Percentiles rank a stretch among this genome's conserved stretches.
Conservation (phyloP, 208 protist genomes). For the Vickermania spadyakhi region DNA sequence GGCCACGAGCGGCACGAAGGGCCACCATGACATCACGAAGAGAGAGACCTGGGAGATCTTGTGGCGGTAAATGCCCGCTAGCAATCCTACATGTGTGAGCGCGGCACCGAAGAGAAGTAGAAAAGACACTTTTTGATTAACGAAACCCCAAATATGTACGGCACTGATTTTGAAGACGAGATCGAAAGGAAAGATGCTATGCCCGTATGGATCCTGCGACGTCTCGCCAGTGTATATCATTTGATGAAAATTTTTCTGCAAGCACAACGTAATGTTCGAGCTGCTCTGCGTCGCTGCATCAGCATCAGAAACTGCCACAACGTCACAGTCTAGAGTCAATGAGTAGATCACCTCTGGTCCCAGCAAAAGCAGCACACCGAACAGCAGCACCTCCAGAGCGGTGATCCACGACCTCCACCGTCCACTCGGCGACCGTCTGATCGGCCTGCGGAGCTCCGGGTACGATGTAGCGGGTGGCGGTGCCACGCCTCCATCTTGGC, state of each 20-base stretch:
- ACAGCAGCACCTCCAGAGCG: conserved; percentile 41
- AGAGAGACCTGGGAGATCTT: conserved; percentile 23
- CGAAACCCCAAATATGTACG: conserved; percentile 62
- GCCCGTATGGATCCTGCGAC: conserved; percentile 11
- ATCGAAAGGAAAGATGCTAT: conserved; percentile 26
- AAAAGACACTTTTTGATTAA: conserved; percentile 34
- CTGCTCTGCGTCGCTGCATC: no score
- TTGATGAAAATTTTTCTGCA: no score
- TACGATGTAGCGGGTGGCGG: neutral
- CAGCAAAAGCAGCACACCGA: conserved; percentile 57
- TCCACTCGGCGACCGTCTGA: neutral
- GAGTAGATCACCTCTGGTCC: conserved; percentile 54
- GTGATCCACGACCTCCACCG: conserved; percentile 19
- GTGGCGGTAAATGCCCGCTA: conserved; percentile 34
- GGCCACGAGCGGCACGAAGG: conserved; percentile 36
- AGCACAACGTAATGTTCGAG: no score
- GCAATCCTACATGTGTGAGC: conserved; percentile 47
- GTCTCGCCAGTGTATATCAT: no score
- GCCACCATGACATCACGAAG: conserved; percentile 40
- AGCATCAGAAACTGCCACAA: neutral
- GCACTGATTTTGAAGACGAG: conserved; percentile 49
- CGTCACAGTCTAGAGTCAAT: conserved; percentile 11
- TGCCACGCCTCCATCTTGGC: neutral
- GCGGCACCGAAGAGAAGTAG: conserved; percentile 26
- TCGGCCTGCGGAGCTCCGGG: neutral